phyloP scores from a whole-genome alignment of 83 land plant genomes.

The Larix sibirica region DNA sequence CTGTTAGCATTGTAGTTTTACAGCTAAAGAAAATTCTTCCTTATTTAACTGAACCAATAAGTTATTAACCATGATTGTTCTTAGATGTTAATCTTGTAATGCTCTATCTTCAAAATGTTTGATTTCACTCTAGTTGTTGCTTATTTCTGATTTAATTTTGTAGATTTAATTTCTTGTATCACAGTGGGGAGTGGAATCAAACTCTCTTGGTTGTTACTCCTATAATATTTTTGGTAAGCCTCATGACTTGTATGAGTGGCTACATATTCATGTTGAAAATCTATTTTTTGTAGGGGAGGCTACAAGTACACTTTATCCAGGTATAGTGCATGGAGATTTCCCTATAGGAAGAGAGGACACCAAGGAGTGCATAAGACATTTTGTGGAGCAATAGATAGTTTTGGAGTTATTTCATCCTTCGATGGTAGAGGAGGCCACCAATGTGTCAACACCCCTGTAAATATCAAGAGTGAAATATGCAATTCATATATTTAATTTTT shows the following conservation, averaged over 20 bases:
- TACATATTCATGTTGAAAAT: slow-evolving; percentile 84
- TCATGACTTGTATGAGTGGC: slow-evolving; percentile 70
- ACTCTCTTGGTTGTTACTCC: slow-evolving; percentile 88
- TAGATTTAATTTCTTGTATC: slow-evolving; percentile 84
- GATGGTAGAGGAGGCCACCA: slow-evolving; percentile 38
- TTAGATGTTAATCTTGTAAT: slow-evolving; percentile 22
- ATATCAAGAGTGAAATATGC: slow-evolving; percentile 69
- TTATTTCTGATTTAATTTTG: slow-evolving; percentile 13
- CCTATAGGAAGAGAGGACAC: slow-evolving; percentile 85
- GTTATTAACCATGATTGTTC: no score
- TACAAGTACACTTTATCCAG: no score
- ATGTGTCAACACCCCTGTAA: slow-evolving; percentile 50
- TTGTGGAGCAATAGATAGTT: slow-evolving; percentile 36
- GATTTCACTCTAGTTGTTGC: neutral
- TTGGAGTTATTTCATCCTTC: slow-evolving; percentile 53
- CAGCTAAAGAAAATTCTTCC: no score
- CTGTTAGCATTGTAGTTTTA: slow-evolving; percentile 59
- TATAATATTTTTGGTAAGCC: slow-evolving; percentile 79
- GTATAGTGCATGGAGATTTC: slow-evolving; percentile 95
- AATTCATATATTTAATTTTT: neutral
- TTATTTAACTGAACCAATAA: no score
- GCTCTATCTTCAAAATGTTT: neutral
- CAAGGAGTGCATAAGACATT: slow-evolving; percentile 63
- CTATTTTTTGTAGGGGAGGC: no score
- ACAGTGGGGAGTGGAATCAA: slow-evolving; percentile 79